Percentiles rank a stretch among this genome's conserved stretches.
phyloP scores from a whole-genome alignment of 805 yeast species.

The Alloascoidea africana region DNA sequence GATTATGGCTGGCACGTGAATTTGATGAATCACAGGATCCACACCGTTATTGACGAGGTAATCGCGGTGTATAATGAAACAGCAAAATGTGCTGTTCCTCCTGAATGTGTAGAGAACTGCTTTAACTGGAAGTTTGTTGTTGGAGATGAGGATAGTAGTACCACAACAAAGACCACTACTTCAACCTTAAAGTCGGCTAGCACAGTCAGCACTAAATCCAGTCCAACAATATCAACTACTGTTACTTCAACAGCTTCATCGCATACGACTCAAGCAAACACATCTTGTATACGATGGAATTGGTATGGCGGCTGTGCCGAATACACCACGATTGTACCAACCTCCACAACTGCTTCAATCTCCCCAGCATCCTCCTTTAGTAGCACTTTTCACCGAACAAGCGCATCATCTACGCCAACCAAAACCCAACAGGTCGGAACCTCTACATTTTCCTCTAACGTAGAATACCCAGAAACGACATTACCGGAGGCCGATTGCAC shows the following conservation, averaged over 20 bases:
- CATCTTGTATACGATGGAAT: neutral
- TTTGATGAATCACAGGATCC: slow-evolving; percentile 78
- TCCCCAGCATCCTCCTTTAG: too few relatives aligned
- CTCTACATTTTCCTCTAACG: neutral
- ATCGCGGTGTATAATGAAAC: slow-evolving; percentile 59
- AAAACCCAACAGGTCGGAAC: neutral
- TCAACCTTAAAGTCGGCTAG: neutral
- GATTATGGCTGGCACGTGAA: slow-evolving; percentile 90
- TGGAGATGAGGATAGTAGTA: slow-evolving; percentile 22
- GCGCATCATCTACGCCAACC: too few relatives aligned
- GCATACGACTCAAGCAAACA: too few relatives aligned
- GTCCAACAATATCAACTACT: neutral
- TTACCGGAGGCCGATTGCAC: neutral
- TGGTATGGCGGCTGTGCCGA: slow-evolving; percentile 1
- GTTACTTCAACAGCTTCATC: neutral
- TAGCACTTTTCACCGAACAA: too few relatives aligned
- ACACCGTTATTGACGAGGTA: slow-evolving; percentile 80
- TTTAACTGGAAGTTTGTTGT: slow-evolving; percentile 70
- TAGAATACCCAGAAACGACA: slow-evolving; percentile 1
- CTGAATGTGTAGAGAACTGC: slow-evolving; percentile 74
- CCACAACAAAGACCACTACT: slow-evolving; percentile 18
- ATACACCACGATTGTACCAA: neutral
- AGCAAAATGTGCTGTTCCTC: slow-evolving; percentile 57
- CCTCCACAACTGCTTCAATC: neutral
- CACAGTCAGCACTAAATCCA: neutral